phyloP scores from a whole-genome alignment of 2,329 filamentous ascomycete species.

The Phialophora verrucosa region DNA sequence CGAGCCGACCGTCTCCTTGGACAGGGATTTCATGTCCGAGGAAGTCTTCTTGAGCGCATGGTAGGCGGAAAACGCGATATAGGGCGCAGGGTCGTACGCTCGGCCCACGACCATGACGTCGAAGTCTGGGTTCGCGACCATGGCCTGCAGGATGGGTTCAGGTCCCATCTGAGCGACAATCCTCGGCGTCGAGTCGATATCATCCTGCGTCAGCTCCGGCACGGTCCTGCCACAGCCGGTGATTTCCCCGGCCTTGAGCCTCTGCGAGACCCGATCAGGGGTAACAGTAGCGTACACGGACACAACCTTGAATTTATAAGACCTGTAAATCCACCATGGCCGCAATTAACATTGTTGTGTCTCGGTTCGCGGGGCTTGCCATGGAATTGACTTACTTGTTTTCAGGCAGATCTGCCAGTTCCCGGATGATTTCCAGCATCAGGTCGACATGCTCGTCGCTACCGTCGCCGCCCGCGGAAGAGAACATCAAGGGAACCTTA shows the following conservation, averaged over 20 bases:
- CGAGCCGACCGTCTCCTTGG: conserved; percentile 41
- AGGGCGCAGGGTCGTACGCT: conserved; percentile 51
- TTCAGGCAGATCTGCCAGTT: conserved; percentile 40
- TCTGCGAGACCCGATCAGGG: not conserved
- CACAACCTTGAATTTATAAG: conserved; percentile 26
- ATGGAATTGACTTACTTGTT: not conserved
- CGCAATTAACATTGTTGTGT: too few species aligned
- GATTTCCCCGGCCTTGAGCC: conserved; percentile 6
- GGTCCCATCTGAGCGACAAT: conserved; percentile 56
- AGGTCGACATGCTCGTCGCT: conserved; percentile 52
- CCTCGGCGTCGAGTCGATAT: conserved; percentile 46
- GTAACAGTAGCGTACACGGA: conserved; percentile 49
- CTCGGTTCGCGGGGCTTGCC: too few species aligned
- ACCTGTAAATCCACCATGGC: too few species aligned
- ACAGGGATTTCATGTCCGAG: not conserved
- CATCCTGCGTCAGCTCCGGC: conserved; percentile 46
- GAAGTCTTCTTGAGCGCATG: conserved; percentile 2
- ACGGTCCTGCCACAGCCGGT: conserved; percentile 40
- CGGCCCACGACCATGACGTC: conserved; percentile 57
- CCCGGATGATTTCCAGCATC: conserved; percentile 50
- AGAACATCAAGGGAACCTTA: conserved; percentile 51
- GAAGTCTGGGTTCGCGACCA: conserved; percentile 49
- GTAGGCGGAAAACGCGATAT: conserved; percentile 23
- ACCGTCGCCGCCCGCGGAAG: conserved; percentile 57
- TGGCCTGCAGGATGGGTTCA: conserved; percentile 53